Base-by-base conservation (phyloP, 2,329 filamentous ascomycete genomes). In the Fusarium sp. region DNA sequence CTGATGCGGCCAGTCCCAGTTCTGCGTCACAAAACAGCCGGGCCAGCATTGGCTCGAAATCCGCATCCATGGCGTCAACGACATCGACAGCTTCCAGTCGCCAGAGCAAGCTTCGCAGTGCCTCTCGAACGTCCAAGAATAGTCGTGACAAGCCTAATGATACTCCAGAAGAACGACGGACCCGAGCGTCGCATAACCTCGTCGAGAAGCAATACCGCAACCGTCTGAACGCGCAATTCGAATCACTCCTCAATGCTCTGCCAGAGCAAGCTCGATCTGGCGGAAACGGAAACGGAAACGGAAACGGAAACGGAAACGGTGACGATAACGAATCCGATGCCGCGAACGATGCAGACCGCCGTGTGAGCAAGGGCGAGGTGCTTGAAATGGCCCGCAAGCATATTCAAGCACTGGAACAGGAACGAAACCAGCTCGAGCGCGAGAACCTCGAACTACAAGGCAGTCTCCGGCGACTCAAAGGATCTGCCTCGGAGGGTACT, bases 181-280 rank as follows among this genome's bases (percentile, higher is more conserved):
- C 77, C n/a, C 75, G 77, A 31, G 77, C 77, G 20, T 79, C 77
- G 22, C 77, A 79, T 42, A 79, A 79, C 25, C 77, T 79, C 16
- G 77, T 79, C 56, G 77, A 79, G 61, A 79, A 79, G 52, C 77
- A 79, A 50, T 79, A 79, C 57, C 77, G 77, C 36, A 79, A 79
- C 50, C 77, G 77, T 6, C 76, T 79, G 40, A 79, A 79, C 36
- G 69, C 77, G 6, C 77, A 79, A 29, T 79, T 79, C 31, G 77
- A 79, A 66, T 79, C 77, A 6, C 74, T 79, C 5, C 74, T 79
- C 27, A 67, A 33, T 25, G 68, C 73, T 4, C 62, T 79, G 1
- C 77, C 77, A 18, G 77, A 79, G 22, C 70, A 76, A 65, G 47
- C 64, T 33, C 76, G 77, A 6, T n/a, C 67, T 2, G 68, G 73